Base-by-base conservation (phyloP, 2,329 filamentous ascomycete species). In the Rasamsonia emersonii region DNA sequence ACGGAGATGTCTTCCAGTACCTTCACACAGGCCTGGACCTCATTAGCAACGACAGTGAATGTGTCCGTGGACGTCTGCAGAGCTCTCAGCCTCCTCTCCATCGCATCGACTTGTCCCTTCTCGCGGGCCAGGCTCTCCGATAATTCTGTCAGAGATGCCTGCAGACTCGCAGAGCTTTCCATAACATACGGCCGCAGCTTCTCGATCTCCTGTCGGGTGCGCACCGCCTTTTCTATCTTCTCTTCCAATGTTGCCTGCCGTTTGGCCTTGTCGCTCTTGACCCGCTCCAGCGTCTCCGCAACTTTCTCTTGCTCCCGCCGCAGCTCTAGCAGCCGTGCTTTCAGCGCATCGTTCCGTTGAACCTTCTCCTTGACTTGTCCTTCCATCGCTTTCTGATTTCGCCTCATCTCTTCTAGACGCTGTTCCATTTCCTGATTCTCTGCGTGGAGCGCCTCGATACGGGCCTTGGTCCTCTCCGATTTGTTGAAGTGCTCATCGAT, bases 401-500 rank as follows among this genome's bases (percentile, higher is more conserved):
- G 76, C 51, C 77, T 77, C 74, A 96, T 83, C 35, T 91, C 83
- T 33, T 81, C 77, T 8, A 96, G 63, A 10, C 81, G 78, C 25
- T 71, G 73, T 50, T 93, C 83, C 64, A 91, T 84, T 29, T 88
- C 81, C 53, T 93, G 81, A 53, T 96, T 98, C 44, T 89, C 82
- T 9, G 71, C 68, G 52, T 88, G 88, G 7, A 96, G 68, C 13
- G 79, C 73, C 61, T 96, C 89, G 50, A 96, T 95, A 40, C 82
- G 77, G 32, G 79, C 69, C 62, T 94, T 95, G 2, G 83, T 88
- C 37, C 75, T 76, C 60, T 95, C 86, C 9, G 83, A 76, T 49
- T 85, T 88, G 67, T 94, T 91, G 65, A 91, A 91, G 61, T 96
- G 83, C 56, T 93, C 77, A 55, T 95, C 88, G 42, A 96, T 94